phyloP scores from a whole-genome alignment of 2,329 filamentous ascomycete species.

The Penicillium glabrum region DNA sequence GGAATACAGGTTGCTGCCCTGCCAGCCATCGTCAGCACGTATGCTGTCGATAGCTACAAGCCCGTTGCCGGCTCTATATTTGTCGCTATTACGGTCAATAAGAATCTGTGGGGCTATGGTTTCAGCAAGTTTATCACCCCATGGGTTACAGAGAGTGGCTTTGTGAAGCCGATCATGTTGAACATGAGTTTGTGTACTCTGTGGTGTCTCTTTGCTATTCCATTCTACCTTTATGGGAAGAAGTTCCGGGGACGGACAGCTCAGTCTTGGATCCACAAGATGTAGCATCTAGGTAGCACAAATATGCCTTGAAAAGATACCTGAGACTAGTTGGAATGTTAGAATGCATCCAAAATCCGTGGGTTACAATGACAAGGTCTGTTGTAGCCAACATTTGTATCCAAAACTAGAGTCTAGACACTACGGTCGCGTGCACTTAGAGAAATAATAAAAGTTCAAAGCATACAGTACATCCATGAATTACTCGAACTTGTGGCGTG shows the following conservation, averaged over 20 bases:
- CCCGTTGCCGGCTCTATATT: constrained; percentile 61
- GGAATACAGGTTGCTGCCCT: constrained; percentile 61
- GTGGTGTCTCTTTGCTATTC: constrained; percentile 55
- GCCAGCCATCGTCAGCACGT: constrained; percentile 58
- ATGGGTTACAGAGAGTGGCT: constrained; percentile 53
- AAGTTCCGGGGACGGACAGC: constrained; percentile 57
- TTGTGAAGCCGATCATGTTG: constrained; percentile 60
- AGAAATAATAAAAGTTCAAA: too few relatives aligned
- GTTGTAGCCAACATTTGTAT: too few relatives aligned
- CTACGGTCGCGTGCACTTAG: too few relatives aligned
- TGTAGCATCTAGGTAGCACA: constrained; percentile 36
- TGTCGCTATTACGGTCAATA: constrained; percentile 63
- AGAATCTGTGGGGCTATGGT: constrained; percentile 64
- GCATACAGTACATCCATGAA: too few relatives aligned
- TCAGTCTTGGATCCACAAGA: constrained; percentile 56
- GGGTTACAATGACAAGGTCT: too few relatives aligned
- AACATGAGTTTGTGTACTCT: constrained; percentile 56
- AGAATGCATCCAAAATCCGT: too few relatives aligned
- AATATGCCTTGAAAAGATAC: too few relatives aligned
- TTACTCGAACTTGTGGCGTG: too few relatives aligned
- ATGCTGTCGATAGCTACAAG: constrained; percentile 65
- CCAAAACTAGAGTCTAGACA: too few relatives aligned
- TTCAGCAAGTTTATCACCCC: constrained; percentile 57
- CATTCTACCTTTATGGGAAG: constrained; percentile 62
- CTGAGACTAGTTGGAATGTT: too few relatives aligned